Base-by-base conservation (phyloP, 352 stramenopile genomes). In the Globisporangium alternatum region DNA sequence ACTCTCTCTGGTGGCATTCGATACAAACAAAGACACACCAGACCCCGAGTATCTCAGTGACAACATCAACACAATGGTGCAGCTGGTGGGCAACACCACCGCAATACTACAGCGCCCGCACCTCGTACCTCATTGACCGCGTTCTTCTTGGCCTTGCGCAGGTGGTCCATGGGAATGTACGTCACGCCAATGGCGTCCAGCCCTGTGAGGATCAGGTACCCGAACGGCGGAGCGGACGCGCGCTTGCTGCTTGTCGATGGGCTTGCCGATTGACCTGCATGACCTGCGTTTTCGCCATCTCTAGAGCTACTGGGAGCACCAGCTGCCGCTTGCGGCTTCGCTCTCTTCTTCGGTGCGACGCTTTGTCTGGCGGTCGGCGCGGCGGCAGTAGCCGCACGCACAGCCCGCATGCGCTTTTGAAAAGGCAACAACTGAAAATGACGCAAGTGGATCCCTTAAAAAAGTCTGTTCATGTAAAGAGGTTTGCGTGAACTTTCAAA, bases 141-240 rank as follows among this genome's bases (percentile, higher is more conserved):
- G 44, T 77, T 76, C 56, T 83, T 85, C 70, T 91, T 93, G 52
- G 82, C 76, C 62, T 76, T 78, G 33, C 84, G 82, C 43, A 93
- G 60, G 28, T 78, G 64, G 22, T 93, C 76, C 37, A 83, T 53
- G 0, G 76, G 72, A 22, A 85, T 60, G 70, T 88, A 90, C 43
- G 62, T 63, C 47, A 90, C 65, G 19, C 81, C 84, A 22, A 84
- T 49, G 31, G 71, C 78, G 60, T 78, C 70, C 6, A 88, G 57
- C 6, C 66, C 75, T 13, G 74, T 33, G 13, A 70, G 68, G 22
- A 88, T 10, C 28, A 88, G 60, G n/a, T 74, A 72, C 5, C 64
- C 68, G 48, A 90, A 90, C 15, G 61, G 68, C 30, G 81, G 81
- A 0, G 72, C 58, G 13, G 71, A 31, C 6, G 59, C 17, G 25